Evolutionary conservation across 257 asterid species (phyloP).

Genomic region (Solanum rostratum): DNA sequence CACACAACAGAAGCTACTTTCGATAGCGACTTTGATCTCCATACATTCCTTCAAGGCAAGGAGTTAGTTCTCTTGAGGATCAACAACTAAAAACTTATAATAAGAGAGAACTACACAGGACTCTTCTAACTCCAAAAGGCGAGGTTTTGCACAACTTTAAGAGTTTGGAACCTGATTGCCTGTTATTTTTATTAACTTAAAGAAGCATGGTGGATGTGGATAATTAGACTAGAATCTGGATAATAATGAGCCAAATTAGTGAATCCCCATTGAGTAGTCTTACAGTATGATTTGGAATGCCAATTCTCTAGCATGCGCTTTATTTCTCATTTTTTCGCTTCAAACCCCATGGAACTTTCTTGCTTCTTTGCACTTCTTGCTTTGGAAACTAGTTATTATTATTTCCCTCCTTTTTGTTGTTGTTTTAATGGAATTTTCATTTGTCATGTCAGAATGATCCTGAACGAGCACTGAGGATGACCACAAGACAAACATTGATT

Average conservation of each 20-base stretch:
- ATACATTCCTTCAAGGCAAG: background rate
- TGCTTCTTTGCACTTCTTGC: background rate
- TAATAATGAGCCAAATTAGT: background rate
- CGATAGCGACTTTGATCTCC: background rate
- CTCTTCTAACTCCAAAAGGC: background rate
- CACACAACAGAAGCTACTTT: background rate
- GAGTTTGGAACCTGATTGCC: background rate
- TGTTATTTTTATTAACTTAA: background rate
- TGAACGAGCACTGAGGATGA: constrained; percentile 50
- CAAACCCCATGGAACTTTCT: background rate
- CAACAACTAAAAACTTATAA: background rate
- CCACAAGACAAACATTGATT: constrained; percentile 46
- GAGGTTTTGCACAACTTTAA: background rate
- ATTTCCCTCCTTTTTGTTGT: background rate
- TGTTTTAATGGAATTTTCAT: background rate
- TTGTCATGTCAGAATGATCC: constrained; percentile 49
- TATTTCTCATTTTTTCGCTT: background rate
- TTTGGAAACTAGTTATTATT: background rate
- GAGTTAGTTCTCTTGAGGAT: background rate
- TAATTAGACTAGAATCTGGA: background rate
- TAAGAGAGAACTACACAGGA: background rate
- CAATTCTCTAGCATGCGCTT: background rate
- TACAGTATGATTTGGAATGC: background rate
- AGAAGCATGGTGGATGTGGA: background rate
- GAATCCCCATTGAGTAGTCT: background rate